Evolutionary conservation across 169 alveolate species (phyloP).

Genomic region (Amoebophrya sp.): DNA sequence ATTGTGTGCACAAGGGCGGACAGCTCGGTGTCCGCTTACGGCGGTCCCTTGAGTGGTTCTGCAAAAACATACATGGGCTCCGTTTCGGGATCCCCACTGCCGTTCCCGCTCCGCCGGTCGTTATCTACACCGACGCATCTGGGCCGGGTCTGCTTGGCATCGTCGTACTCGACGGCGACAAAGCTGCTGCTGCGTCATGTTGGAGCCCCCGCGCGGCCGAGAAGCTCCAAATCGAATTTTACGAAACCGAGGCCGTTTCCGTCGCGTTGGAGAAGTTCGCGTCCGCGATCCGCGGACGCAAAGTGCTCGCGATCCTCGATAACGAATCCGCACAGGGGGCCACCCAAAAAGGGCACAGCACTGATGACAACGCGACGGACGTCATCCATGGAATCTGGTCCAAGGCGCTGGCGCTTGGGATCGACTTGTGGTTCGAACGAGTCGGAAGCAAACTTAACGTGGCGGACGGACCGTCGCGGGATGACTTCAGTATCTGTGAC

Average conservation of each 20-base stretch:
- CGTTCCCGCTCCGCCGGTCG: not conserved
- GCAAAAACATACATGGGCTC: not conserved
- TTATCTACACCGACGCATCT: not conserved
- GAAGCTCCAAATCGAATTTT: not conserved
- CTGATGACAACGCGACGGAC: not conserved
- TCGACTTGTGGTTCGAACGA: not conserved
- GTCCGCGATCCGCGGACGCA: not conserved
- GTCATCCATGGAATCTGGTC: not conserved
- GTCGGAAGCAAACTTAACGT: not conserved
- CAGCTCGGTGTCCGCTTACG: not conserved
- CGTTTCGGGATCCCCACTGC: not conserved
- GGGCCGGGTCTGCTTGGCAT: not conserved
- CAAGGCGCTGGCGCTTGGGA: not conserved
- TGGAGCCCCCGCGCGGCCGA: too few species aligned
- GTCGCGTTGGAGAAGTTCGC: not conserved
- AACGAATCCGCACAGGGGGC: not conserved
- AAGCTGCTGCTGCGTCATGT: too few species aligned
- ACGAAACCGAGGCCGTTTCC: not conserved
- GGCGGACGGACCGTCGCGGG: not conserved
- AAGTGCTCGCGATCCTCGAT: not conserved
- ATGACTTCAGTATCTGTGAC: too few species aligned
- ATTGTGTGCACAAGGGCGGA: not conserved
- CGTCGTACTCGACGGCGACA: not conserved
- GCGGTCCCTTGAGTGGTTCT: not conserved
- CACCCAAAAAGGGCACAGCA: not conserved